Evolutionary conservation across 345 rosid genomes (phyloP).

Genomic region (Combretum micranthum): DNA sequence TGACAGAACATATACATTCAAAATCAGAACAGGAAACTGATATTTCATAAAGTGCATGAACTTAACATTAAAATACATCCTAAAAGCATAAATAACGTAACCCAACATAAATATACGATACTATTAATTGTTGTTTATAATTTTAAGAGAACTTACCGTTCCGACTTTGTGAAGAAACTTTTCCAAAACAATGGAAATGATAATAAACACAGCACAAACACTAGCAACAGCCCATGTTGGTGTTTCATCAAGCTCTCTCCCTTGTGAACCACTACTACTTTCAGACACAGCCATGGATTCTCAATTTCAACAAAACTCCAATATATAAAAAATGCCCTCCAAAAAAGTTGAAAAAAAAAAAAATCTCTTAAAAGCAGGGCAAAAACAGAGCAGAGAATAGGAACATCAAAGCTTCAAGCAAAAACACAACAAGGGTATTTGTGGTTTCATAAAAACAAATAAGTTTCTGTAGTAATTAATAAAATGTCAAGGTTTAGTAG

Average conservation of each 20-base stretch:
- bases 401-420: too few relatives aligned
- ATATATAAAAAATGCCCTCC: too few relatives aligned
- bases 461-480: too few relatives aligned
- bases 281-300: slow-evolving; percentile 18
- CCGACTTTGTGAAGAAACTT: slow-evolving; percentile 73
- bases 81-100: not conserved
- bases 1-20: not conserved
- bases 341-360: too few relatives aligned
- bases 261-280: slow-evolving; percentile 12
- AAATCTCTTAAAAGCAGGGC: too few relatives aligned
- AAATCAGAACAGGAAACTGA: too few relatives aligned
- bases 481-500: too few relatives aligned
- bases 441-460: too few relatives aligned
- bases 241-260: slow-evolving; percentile 65
- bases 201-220: slow-evolving; percentile 70
- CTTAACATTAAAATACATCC: not conserved
- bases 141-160: too few relatives aligned
- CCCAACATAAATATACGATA: not conserved
- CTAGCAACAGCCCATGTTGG: slow-evolving; percentile 94
- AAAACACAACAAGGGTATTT: too few relatives aligned
- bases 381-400: too few relatives aligned
- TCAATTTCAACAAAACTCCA: not conserved
- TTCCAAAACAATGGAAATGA: slow-evolving; percentile 67
- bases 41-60: not conserved
- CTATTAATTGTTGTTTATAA: too few relatives aligned